phyloP scores from a whole-genome alignment of 805 yeast species.

The Ogataea philodendri region DNA sequence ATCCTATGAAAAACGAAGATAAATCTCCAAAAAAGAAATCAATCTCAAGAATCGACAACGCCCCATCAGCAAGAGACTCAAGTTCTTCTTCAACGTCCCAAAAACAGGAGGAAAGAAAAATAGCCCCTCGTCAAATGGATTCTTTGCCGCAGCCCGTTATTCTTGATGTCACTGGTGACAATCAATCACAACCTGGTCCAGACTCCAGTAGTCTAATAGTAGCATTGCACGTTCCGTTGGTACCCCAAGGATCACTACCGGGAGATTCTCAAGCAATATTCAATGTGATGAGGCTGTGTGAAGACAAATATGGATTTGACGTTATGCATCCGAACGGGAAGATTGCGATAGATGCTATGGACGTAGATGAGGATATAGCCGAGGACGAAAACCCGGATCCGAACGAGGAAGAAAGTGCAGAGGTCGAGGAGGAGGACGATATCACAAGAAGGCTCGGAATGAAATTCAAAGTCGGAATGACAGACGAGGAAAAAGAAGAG shows the following conservation, averaged over 20 bases:
- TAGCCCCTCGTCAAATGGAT: conserved; percentile 10
- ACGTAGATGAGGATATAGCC: conserved; percentile 49
- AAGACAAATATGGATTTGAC: conserved; percentile 81
- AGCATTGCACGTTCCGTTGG: conserved; percentile 54
- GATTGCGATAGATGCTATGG: conserved; percentile 53
- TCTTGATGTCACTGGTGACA: conserved; percentile 15
- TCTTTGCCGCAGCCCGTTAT: conserved; percentile 21
- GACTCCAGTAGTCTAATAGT: conserved; percentile 42
- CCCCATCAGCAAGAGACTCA: conserved; percentile 1
- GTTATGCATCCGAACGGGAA: conserved; percentile 65
- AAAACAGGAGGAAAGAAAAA: conserved; percentile 6
- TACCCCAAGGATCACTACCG: conserved; percentile 41
- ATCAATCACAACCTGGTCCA: not conserved
- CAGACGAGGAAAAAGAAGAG: conserved; percentile 34
- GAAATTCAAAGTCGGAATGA: conserved; percentile 34
- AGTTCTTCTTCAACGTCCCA: conserved; percentile 1
- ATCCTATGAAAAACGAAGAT: conserved; percentile 8
- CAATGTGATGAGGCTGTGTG: conserved; percentile 71
- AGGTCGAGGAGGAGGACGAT: conserved; percentile 38
- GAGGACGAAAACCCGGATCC: conserved; percentile 23
- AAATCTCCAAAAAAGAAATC: conserved; percentile 8
- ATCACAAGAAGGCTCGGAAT: conserved; percentile 30
- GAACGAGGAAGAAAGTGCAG: conserved; percentile 20
- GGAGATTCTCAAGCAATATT: conserved; percentile 65
- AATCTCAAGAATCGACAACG: not conserved